phyloP scores from a whole-genome alignment of 192 early-diverging fungal genomes.

The Physocladia obscura region DNA sequence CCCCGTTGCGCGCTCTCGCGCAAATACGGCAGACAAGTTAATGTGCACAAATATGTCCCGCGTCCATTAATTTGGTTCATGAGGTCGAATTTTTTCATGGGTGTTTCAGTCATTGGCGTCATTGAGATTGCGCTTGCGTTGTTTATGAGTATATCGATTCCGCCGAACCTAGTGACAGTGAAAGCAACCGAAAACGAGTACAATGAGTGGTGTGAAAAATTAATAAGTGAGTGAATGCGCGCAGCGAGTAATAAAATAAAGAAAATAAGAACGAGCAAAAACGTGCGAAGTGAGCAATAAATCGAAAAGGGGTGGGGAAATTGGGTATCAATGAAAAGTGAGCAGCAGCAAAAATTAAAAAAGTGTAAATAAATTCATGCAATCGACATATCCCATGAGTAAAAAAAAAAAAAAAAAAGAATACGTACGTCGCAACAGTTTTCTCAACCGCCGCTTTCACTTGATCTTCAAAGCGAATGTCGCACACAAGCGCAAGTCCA shows the following conservation, averaged over 20 bases:
- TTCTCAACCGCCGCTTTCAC: slow-evolving; percentile 66
- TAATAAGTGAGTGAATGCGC: no score
- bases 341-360: no score
- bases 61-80: slow-evolving; percentile 72
- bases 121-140: slow-evolving; percentile 74
- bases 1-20: slow-evolving; percentile 52
- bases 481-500: slow-evolving; percentile 76
- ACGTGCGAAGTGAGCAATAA: no score
- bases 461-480: slow-evolving; percentile 79
- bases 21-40: slow-evolving; percentile 68
- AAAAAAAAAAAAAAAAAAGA: neutral
- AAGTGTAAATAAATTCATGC: no score
- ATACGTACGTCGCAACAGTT: slow-evolving; percentile 44
- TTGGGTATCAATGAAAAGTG: no score
- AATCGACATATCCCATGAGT: no score
- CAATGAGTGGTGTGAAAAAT: no score
- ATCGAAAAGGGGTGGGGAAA: no score
- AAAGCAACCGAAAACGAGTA: no score
- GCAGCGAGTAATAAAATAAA: no score
- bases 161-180: slow-evolving; percentile 76
- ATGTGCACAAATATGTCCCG: slow-evolving; percentile 77
- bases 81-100: slow-evolving; percentile 33
- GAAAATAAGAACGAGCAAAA: no score
- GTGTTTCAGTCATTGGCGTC: slow-evolving; percentile 38
- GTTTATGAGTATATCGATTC: slow-evolving; percentile 83